A percentile compares a stretch with the other conserved stretches of the same genome.
phyloP scores from a whole-genome alignment of 2,329 filamentous ascomycete genomes.

The Sporothrix globosa region DNA sequence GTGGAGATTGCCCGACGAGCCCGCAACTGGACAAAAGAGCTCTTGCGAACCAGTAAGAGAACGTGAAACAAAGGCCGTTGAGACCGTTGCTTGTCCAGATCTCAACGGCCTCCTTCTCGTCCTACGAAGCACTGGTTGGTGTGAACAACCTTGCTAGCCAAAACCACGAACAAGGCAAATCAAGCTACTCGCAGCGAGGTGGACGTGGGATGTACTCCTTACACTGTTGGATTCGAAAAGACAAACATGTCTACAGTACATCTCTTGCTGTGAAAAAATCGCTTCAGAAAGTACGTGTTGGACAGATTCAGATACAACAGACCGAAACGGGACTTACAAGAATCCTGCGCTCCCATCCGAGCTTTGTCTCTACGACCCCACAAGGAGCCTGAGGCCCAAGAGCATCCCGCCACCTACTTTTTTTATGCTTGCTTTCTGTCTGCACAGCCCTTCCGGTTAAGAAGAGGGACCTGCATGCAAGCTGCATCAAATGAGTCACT shows the following conservation, averaged over 20 bases:
- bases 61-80: constrained; percentile 32
- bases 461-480: constrained; percentile 31
- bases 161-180: not conserved
- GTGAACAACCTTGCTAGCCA: constrained; percentile 4
- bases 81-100: constrained; percentile 25
- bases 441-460: constrained; percentile 20
- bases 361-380: constrained; percentile 31
- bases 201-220: not conserved
- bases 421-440: constrained; percentile 33
- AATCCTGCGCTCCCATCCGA: not conserved
- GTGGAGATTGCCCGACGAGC: not conserved
- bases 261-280: not conserved
- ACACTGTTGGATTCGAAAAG: constrained; percentile 3
- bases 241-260: not conserved
- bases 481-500: constrained; percentile 42
- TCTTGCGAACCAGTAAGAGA: constrained; percentile 32
- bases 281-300: not conserved
- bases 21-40: constrained; percentile 3
- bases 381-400: not conserved
- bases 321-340: not conserved
- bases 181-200: not conserved
- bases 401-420: constrained; percentile 25
- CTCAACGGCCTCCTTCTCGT: constrained; percentile 19
- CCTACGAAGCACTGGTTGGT: constrained; percentile 29
- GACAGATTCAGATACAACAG: not conserved